Percentiles rank a stretch among this genome's conserved stretches.
phyloP scores from a whole-genome alignment of 768 basidiomycete species.

The Rubroboletus pulcherrimus region DNA sequence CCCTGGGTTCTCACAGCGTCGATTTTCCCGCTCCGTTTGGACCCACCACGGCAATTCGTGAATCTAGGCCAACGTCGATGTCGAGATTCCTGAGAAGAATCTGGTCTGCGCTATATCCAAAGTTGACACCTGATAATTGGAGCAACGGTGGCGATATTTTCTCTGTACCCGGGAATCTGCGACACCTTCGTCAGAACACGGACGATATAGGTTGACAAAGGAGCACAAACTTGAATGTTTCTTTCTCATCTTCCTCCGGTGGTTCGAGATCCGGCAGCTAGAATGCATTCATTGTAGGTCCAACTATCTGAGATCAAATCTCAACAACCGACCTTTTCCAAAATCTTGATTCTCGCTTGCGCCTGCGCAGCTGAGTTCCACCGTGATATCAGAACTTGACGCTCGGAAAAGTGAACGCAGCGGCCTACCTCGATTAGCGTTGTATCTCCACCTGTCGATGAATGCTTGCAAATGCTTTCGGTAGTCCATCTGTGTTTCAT shows the following conservation, averaged over 20 bases:
- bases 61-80: slow-evolving; percentile 92
- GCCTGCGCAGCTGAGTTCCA: slow-evolving; percentile 73
- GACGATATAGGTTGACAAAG: background rate
- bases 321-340: slow-evolving; percentile 57
- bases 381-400: background rate
- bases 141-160: slow-evolving; percentile 96
- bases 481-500: slow-evolving; percentile 94
- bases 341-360: slow-evolving; percentile 69
- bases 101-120: slow-evolving; percentile 80
- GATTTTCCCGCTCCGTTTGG: slow-evolving; percentile 97
- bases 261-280: slow-evolving; percentile 91
- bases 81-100: slow-evolving; percentile 74
- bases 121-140: slow-evolving; percentile 86
- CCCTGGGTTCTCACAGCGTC: slow-evolving; percentile 58
- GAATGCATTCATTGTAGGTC: background rate
- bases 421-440: slow-evolving; percentile 79
- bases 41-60: slow-evolving; percentile 91
- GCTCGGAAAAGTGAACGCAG: background rate
- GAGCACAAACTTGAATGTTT: slow-evolving; percentile 76
- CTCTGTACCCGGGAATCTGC: slow-evolving; percentile 90
- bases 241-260: slow-evolving; percentile 88
- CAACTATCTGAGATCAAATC: background rate
- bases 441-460: slow-evolving; percentile 98
- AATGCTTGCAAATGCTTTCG: slow-evolving; percentile 94
- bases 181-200: background rate